A percentile compares a stretch with the other conserved stretches of the same genome.
These are phyloP conservation scores for Lagenidium giganteum DNA, from an alignment of 352 stramenopile genomes.

Conservation along the genomic window DNA sequence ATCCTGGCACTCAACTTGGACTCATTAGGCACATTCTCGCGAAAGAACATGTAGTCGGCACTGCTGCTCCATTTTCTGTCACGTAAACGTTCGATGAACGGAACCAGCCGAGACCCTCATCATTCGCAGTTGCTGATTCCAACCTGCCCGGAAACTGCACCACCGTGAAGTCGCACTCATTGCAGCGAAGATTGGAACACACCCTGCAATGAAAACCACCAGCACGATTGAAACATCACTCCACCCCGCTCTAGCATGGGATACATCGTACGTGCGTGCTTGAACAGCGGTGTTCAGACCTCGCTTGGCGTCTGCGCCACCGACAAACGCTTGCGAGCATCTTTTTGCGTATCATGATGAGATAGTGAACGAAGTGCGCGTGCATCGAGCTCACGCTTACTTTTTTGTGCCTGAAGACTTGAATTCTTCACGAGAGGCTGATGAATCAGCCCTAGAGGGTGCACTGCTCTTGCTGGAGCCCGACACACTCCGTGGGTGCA, in stretches of 20 bases:
- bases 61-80: conserved; percentile 57
- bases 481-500: conserved; percentile 24
- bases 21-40: conserved; percentile 74
- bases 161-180: conserved; percentile 78
- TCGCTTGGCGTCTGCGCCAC: conserved; percentile 47
- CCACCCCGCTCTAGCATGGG: background rate
- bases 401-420: conserved; percentile 53
- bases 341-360: conserved; percentile 14
- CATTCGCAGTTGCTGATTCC: no score
- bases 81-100: background rate
- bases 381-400: conserved; percentile 12
- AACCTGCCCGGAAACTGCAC: conserved; percentile 73
- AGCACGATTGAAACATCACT: background rate
- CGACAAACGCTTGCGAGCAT: conserved; percentile 48
- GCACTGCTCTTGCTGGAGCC: background rate
- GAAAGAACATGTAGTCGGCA: conserved; percentile 85
- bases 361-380: background rate
- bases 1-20: conserved; percentile 60
- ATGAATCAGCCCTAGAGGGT: conserved; percentile 4
- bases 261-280: conserved; percentile 16
- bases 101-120: conserved; percentile 15
- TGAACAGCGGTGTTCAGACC: conserved; percentile 51
- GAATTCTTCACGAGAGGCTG: conserved; percentile 21
- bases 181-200: conserved; percentile 74
- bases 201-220: conserved; percentile 18